Percentiles rank a stretch among this genome's conserved stretches.
Evolutionary conservation across 2,329 filamentous ascomycete genomes (phyloP).

Genomic region (Elsinoe arachidis): DNA sequence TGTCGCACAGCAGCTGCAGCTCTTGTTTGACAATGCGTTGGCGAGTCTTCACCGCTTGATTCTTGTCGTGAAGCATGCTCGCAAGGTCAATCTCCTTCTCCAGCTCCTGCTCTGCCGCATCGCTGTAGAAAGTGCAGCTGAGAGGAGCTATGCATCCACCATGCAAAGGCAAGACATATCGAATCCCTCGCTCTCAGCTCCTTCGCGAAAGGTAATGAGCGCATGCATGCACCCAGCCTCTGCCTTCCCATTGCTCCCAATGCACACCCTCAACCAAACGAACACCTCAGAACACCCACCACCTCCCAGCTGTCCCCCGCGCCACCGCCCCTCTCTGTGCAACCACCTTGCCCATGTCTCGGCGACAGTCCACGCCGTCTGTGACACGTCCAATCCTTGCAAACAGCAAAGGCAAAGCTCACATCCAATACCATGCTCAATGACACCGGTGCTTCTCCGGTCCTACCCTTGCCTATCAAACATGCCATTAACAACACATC

Average conservation of each 20-base stretch:
- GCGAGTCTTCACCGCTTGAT: background rate
- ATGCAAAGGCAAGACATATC: background rate
- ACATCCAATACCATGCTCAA: background rate
- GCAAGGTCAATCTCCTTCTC: too few species aligned
- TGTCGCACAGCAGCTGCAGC: background rate
- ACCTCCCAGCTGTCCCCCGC: background rate
- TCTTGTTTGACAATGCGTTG: background rate
- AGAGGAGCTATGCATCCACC: background rate
- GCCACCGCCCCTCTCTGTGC: background rate
- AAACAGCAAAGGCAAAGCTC: background rate
- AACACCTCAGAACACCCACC: constrained; percentile 1
- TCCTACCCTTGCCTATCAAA: background rate
- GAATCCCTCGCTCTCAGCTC: background rate
- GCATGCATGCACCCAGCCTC: background rate
- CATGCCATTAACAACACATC: too few species aligned
- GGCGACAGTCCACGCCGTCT: background rate
- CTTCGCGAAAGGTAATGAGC: background rate
- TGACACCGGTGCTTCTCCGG: too few species aligned
- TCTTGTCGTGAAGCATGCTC: background rate
- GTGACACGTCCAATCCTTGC: background rate
- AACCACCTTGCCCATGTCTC: background rate
- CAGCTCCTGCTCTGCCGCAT: too few species aligned
- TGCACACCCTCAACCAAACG: background rate
- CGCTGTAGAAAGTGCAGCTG: too few species aligned
- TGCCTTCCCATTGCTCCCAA: background rate